Evolutionary conservation across 2,329 filamentous ascomycete genomes (phyloP).

Genomic region (Blumeriella jaapii): DNA sequence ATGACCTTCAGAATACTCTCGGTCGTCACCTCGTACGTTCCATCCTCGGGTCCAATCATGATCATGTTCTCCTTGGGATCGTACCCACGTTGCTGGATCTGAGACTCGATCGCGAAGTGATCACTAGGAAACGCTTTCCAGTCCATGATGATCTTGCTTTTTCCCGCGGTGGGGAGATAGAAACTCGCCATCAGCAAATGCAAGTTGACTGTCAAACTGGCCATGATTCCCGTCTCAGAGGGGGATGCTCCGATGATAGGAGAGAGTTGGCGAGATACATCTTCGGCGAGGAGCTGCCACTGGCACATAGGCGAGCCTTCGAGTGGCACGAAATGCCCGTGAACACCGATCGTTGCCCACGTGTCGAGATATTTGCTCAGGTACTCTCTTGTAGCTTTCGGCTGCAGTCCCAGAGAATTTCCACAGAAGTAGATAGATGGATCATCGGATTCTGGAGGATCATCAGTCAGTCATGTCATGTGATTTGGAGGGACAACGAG

Average conservation of each 20-base stretch:
- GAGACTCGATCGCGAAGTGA: constrained; percentile 75
- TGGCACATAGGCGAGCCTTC: constrained; percentile 55
- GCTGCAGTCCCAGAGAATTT: constrained; percentile 80
- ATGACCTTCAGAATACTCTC: constrained; percentile 62
- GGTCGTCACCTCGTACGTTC: constrained; percentile 51
- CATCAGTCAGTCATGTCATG: constrained; percentile 12
- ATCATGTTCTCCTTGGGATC: constrained; percentile 59
- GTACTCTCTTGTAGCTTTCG: constrained; percentile 52
- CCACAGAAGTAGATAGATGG: constrained; percentile 72
- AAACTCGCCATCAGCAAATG: constrained; percentile 61
- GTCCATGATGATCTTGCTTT: constrained; percentile 58
- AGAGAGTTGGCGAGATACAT: constrained; percentile 57
- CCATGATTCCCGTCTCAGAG: constrained; percentile 77
- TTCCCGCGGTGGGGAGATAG: constrained; percentile 47
- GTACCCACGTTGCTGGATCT: constrained; percentile 57
- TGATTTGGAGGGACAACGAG: constrained; percentile 7
- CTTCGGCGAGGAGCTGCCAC: constrained; percentile 72
- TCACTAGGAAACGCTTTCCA: constrained; percentile 86
- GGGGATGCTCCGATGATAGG: constrained; percentile 63
- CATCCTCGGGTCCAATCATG: constrained; percentile 53
- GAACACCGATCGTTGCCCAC: constrained; percentile 76
- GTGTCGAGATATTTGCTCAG: constrained; percentile 65
- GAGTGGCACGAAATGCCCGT: constrained; percentile 66
- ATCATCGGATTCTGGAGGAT: constrained; percentile 23
- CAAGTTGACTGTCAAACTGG: constrained; percentile 64